Conservation (phyloP, 139 green algal genomes). For the Micromonas pusilla region DNA sequence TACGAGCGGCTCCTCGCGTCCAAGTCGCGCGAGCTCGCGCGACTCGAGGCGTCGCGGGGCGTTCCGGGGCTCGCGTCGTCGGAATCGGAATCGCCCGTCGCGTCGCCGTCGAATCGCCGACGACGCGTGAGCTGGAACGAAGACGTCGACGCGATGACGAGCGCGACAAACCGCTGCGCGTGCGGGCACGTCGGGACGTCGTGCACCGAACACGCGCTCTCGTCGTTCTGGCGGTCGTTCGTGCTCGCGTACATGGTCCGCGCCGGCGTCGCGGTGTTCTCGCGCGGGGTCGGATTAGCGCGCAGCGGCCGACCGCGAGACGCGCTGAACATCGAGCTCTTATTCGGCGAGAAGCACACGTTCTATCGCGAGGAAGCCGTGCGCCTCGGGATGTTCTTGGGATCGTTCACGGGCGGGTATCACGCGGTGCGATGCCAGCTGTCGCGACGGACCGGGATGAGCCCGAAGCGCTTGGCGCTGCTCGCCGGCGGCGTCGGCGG, state of each 20-base stretch:
- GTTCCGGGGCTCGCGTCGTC: no score
- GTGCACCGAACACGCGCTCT: not conserved
- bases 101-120: no score
- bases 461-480: not conserved
- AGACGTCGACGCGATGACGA: not conserved
- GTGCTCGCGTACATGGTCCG: not conserved
- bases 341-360: not conserved
- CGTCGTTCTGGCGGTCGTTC: not conserved
- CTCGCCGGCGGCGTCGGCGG: not conserved
- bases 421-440: not conserved
- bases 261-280: not conserved
- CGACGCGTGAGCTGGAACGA: no score
- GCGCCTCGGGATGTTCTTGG: not conserved
- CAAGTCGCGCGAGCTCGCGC: not conserved
- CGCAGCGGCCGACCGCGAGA: not conserved
- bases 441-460: not conserved
- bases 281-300: not conserved
- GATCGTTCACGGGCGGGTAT: not conserved
- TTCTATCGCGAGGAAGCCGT: conserved; percentile 9
- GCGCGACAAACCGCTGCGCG: not conserved
- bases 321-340: not conserved
- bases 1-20: not conserved
- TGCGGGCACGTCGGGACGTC: not conserved
- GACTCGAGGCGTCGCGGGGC: no score
- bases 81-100: no score